These are phyloP conservation scores for Apium graveolens DNA, from an alignment of 129 eudicot genomes.

Conservation along the genomic window DNA sequence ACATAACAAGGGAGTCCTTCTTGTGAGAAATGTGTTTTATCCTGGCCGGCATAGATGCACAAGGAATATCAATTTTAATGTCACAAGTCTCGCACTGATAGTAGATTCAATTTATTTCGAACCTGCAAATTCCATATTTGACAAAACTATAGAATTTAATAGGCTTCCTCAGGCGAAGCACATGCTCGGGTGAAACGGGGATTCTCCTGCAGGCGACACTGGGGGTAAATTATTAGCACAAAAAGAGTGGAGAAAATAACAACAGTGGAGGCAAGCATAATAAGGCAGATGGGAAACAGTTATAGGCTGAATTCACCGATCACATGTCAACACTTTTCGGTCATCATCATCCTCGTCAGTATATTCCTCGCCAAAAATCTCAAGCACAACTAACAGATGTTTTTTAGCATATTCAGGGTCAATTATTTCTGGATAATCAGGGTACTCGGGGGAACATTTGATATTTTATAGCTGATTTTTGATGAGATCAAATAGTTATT, in stretches of 20 bases:
- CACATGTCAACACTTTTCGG: constrained; percentile 5
- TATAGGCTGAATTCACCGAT: neutral
- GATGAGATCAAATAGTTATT: neutral
- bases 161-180: neutral
- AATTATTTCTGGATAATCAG: neutral
- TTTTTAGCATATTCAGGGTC: too few relatives aligned
- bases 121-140: neutral
- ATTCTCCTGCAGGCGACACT: neutral
- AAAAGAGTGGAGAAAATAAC: neutral
- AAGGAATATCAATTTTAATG: neutral
- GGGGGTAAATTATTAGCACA: neutral
- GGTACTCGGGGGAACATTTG: too few relatives aligned
- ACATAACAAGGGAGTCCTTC: neutral
- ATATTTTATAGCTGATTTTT: too few relatives aligned
- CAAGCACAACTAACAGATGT: too few relatives aligned
- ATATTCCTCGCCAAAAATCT: too few relatives aligned
- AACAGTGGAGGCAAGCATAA: neutral
- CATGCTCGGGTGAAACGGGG: neutral
- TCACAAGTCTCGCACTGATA: neutral
- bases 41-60: neutral
- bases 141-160: neutral
- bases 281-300: neutral
- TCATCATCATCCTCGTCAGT: neutral
- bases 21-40: constrained; percentile 12
- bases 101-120: neutral